phyloP scores from a whole-genome alignment of 352 stramenopile genomes.

The Globisporangium canariense region DNA sequence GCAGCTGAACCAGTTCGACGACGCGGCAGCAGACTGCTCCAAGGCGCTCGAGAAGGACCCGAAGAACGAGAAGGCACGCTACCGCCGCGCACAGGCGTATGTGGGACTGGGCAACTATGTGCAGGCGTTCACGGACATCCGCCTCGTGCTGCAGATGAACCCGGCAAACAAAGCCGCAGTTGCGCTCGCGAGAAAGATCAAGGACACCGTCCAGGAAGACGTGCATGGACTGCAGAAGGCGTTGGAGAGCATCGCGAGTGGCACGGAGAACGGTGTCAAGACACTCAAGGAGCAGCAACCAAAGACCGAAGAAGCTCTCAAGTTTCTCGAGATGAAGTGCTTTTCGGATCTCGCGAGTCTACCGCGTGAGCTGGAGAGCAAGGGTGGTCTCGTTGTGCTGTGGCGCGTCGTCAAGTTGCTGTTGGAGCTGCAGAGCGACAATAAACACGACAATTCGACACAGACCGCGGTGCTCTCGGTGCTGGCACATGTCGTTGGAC shows the following conservation, averaged over 20 bases:
- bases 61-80: conserved; percentile 75
- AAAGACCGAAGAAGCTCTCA: conserved; percentile 54
- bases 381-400: conserved; percentile 50
- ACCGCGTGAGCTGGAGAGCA: conserved; percentile 48
- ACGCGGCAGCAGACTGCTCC: conserved; percentile 53
- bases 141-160: conserved; percentile 64
- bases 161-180: conserved; percentile 73
- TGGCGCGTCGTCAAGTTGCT: conserved; percentile 44
- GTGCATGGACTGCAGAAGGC: conserved; percentile 79
- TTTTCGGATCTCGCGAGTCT: conserved; percentile 49
- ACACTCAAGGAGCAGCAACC: conserved; percentile 31
- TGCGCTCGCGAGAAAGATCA: conserved; percentile 69
- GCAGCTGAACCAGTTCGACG: conserved; percentile 59
- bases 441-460: neutral
- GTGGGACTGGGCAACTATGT: conserved; percentile 65
- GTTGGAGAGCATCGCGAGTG: conserved; percentile 46
- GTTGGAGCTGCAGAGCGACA: conserved; percentile 22
- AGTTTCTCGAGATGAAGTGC: conserved; percentile 79
- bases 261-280: conserved; percentile 18
- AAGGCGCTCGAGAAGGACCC: conserved; percentile 40
- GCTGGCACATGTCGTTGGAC: conserved; percentile 40
- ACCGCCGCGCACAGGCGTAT: conserved; percentile 70
- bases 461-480: conserved; percentile 26
- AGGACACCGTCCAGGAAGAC: conserved; percentile 68
- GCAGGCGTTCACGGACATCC: conserved; percentile 69